phyloP scores from a whole-genome alignment of 2,329 filamentous ascomycete genomes.

The Emmonsia crescens region DNA sequence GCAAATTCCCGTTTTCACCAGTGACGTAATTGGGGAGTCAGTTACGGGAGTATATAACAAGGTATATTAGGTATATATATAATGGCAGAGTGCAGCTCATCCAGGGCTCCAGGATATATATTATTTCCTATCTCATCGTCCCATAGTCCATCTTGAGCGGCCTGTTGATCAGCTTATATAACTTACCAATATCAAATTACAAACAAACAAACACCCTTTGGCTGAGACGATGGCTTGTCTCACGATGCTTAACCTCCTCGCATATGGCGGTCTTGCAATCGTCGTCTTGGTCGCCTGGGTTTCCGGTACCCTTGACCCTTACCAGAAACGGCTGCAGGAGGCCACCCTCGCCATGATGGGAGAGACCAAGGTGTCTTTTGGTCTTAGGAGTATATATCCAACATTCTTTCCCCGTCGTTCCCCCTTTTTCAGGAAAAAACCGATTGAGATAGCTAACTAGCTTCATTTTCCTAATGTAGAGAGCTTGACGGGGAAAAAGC shows the following conservation, averaged over 20 bases:
- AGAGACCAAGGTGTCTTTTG: slow-evolving; percentile 20
- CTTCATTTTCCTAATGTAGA: neutral
- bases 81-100: too few relatives aligned
- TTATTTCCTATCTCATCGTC: too few relatives aligned
- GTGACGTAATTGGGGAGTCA: too few relatives aligned
- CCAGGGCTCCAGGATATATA: too few relatives aligned
- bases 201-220: too few relatives aligned
- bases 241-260: slow-evolving; percentile 3
- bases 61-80: too few relatives aligned
- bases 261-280: slow-evolving; percentile 4
- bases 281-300: slow-evolving; percentile 19
- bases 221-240: neutral
- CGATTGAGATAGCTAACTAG: neutral
- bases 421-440: too few relatives aligned
- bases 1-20: too few relatives aligned
- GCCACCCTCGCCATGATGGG: slow-evolving; percentile 21
- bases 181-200: neutral
- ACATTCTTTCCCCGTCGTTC: too few relatives aligned
- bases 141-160: neutral
- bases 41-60: too few relatives aligned
- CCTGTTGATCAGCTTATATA: too few relatives aligned
- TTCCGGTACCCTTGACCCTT: slow-evolving; percentile 20
- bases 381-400: slow-evolving; percentile 18
- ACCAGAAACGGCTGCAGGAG: slow-evolving; percentile 22
- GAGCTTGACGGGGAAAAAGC: slow-evolving; percentile 17